Evolutionary conservation across 768 basidiomycete species (phyloP), one percentile per base, ranked within the genome.

Genomic region (Lepiota venenata): DNA sequence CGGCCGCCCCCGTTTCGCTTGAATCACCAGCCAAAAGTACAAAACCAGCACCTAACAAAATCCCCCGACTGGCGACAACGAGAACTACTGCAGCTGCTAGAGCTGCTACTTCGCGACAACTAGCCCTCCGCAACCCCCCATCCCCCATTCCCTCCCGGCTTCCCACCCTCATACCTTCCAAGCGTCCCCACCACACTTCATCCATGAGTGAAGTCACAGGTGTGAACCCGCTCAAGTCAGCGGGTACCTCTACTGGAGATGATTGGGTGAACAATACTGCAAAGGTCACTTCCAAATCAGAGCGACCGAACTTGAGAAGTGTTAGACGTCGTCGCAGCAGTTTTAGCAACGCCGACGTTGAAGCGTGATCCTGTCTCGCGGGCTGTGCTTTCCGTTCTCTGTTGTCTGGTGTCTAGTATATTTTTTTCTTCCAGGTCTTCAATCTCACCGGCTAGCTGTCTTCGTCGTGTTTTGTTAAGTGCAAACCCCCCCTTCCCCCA

Each of bases 301-400:
- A 81, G 58, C 82, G 90, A 37, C 91, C 91, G 7, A 83, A 85
- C 1, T 71, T 91, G 57, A 78, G 91, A 49, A 86, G 75, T 40
- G 81, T 91, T 47, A 78, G 90, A 59, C 79, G 89, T 57, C 74
- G 91, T 64, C 76, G 91, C 56, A 93, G 91, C 64, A 93, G 92
- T 62, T 93, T 93, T 69, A 93, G 92, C 65, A 77, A 85, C 52
- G 91, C 88, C 3, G 91, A 93, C 66, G 85, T 93, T 18, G 82
- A 92, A 56, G 90, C 88, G 63, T 93, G 73, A 69, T 27, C 29
- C 51, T 15, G 3, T 43, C 16, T 51, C 52, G 35, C 29, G 39
- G 15, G 18, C 49, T 47, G 25, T 54, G 29, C 39, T 50, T 43
- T 57, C 15, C 47, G 20, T 43, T 39, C 43, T 45, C 51, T 42